phyloP scores from a whole-genome alignment of 148 eudicot genomes.

The Chenopodium suecicum region DNA sequence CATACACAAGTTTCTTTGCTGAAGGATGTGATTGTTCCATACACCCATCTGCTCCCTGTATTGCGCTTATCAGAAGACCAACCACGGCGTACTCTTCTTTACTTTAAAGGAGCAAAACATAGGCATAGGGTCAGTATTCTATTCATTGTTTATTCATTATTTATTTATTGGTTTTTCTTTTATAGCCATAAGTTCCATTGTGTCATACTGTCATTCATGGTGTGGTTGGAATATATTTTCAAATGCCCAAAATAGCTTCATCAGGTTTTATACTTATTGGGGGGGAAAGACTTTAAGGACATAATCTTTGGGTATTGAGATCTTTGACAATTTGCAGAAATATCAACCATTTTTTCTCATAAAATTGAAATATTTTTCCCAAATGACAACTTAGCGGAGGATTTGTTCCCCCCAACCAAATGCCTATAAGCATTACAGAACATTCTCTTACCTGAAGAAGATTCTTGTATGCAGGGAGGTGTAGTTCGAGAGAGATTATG shows the following conservation, averaged over 20 bases:
- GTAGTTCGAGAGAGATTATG: constrained; percentile 77
- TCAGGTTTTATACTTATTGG: background rate
- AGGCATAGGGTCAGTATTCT: constrained; percentile 73
- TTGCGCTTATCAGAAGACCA: constrained; percentile 58
- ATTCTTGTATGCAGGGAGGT: constrained; percentile 61
- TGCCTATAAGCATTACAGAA: background rate
- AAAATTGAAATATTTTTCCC: too few relatives aligned
- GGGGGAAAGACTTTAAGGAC: background rate
- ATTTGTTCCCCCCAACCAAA: background rate
- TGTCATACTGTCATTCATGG: constrained; percentile 1
- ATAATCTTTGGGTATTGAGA: background rate
- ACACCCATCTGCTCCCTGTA: constrained; percentile 71
- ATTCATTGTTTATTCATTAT: background rate
- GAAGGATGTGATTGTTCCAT: constrained; percentile 92
- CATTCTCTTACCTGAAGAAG: background rate
- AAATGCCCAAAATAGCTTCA: background rate
- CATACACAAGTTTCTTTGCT: constrained; percentile 90
- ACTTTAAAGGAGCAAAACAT: constrained; percentile 98
- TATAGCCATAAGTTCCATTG: background rate
- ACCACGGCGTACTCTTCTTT: constrained; percentile 72
- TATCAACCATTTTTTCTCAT: too few relatives aligned
- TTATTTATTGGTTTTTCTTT: background rate
- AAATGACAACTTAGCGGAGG: background rate
- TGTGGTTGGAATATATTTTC: background rate
- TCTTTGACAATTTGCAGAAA: background rate